Conservation (phyloP, 2,329 filamentous ascomycete genomes). For the Beauveria asiatica region DNA sequence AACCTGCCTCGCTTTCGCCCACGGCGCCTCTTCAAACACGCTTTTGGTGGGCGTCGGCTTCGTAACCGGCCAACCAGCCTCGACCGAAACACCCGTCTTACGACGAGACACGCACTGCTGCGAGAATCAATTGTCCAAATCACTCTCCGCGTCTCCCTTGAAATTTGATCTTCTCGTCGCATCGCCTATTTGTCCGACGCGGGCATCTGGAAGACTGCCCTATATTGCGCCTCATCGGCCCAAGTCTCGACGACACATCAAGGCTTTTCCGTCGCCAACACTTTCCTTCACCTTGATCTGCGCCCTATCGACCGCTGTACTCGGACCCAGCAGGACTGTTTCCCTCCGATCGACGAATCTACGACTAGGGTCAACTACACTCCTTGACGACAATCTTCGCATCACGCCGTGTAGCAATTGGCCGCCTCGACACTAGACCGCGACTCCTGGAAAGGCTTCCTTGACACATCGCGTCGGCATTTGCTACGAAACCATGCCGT, state of each 20-base stretch:
- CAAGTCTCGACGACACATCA: conserved; percentile 9
- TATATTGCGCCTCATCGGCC: conserved; percentile 5
- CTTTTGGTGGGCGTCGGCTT: background rate
- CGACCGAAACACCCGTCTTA: background rate
- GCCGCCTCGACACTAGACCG: background rate
- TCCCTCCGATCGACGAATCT: conserved; percentile 8
- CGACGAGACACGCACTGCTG: conserved; percentile 2
- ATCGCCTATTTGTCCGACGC: background rate
- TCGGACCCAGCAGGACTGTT: conserved; percentile 11
- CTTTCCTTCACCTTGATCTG: conserved; percentile 15
- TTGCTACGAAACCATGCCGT: conserved; percentile 44
- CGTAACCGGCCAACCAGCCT: background rate
- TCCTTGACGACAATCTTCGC: background rate
- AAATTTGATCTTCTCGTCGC: background rate
- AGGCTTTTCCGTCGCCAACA: background rate
- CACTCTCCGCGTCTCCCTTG: background rate
- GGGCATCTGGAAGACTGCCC: background rate
- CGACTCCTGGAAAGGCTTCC: background rate
- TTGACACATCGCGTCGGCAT: background rate
- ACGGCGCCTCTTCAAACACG: background rate
- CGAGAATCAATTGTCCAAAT: background rate
- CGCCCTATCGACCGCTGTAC: conserved; percentile 15
- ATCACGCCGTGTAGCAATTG: background rate
- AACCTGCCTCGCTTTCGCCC: background rate
- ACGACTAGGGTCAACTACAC: background rate